Evolutionary conservation across 768 basidiomycete species (phyloP), one percentile per base, ranked within the genome.

Genomic region (Mycena vitilis): DNA sequence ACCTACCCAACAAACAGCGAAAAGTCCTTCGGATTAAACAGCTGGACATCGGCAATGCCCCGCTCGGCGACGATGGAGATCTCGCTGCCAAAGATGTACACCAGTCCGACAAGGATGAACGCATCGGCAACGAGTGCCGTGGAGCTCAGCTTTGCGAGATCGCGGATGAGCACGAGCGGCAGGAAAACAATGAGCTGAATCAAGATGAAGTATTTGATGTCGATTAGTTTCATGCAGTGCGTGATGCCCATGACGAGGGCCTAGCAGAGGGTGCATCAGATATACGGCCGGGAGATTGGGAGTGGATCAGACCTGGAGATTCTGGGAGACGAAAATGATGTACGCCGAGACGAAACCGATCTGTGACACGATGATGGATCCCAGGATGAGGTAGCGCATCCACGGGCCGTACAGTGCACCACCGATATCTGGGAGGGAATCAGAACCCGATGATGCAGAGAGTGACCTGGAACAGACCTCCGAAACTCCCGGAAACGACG

Each of bases 301-400:
- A 15, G 40, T 10, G 10, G 7, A 8, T 4, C 40, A 40, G 5
- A 48, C 87, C 78, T 88, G 89, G 16, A 95, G 85, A 76, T 96
- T 98, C 81, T 96, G 89, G 1, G 96, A 92, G 49, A 98, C 95
- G 77, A 98, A 99, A 77, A 99, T 98, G 18, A 91, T 95, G 78
- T 99, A 99, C 15, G 96, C 96, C 40, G 88, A 76, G 52, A 93
- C 92, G 78, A 96, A 96, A 47, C 95, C 95, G 42, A 96, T 81
- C 77, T 96, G 98, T 1, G 97, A 98, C 25, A 96, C 76, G 0
- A 92, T 85, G 75, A 99, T 97, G 18, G 95, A 96, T 4, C 83
- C 83, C 10, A 99, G 87, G 75, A 99, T 98, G 16, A 90, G 81
- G 68, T 92, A 90, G 52, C 98, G 91, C 94, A 99, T 95, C 90